These are phyloP conservation scores for Fusarium bulbicola DNA, from an alignment of 2,329 filamentous ascomycete species.

Conservation along the genomic window DNA sequence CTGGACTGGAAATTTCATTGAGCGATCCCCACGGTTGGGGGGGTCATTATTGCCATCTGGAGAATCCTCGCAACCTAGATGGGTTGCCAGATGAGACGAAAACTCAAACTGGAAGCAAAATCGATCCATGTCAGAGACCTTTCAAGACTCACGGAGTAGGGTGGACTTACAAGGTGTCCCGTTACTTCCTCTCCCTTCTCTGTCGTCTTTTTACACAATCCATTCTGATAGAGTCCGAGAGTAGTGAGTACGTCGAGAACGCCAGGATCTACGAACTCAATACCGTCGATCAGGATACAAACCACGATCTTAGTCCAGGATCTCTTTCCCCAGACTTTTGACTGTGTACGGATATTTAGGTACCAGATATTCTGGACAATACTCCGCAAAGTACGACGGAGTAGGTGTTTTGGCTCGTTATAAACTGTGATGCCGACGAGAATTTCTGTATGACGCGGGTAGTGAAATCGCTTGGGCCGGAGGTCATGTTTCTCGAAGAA, in stretches of 20 bases:
- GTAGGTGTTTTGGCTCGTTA: constrained; percentile 97
- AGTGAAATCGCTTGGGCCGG: accelerated
- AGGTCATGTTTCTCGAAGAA: neutral
- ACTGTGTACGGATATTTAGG: constrained; percentile 96
- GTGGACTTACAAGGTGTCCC: neutral
- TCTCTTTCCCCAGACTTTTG: constrained; percentile 98
- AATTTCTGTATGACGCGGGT: constrained; percentile 71
- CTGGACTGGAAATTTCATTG: neutral
- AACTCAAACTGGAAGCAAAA: neutral
- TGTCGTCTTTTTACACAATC: constrained; percentile 83
- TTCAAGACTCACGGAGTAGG: accelerated
- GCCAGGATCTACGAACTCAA: constrained; percentile 95
- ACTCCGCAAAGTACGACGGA: constrained; percentile 91
- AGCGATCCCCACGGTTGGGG: no score
- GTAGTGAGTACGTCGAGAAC: constrained; percentile 91
- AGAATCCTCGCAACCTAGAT: neutral
- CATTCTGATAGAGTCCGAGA: constrained; percentile 94
- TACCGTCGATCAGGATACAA: constrained; percentile 93
- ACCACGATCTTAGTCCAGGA: constrained; percentile 99
- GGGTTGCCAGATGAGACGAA: neutral
- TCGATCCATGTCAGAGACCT: accelerated
- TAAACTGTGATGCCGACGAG: constrained; percentile 98
- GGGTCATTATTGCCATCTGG: neutral
- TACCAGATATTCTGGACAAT: constrained; percentile 98
- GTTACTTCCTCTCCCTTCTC: neutral